phyloP scores from a whole-genome alignment of 352 stramenopile species.

The Globisporangium lucens region DNA sequence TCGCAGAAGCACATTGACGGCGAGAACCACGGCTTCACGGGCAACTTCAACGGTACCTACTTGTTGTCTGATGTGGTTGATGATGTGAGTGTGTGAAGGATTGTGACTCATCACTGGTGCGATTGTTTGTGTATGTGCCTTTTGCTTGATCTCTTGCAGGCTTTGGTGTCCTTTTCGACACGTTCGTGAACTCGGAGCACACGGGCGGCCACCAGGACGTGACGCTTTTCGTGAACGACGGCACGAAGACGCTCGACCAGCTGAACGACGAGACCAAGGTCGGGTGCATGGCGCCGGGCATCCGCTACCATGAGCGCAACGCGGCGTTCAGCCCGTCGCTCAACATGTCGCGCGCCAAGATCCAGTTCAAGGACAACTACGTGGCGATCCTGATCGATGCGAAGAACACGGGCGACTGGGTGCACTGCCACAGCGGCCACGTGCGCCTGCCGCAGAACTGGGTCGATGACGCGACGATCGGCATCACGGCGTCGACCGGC shows the following conservation, averaged over 20 bases:
- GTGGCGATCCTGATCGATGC: slow-evolving; percentile 73
- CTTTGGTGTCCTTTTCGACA: slow-evolving; percentile 81
- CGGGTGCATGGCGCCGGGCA: slow-evolving; percentile 72
- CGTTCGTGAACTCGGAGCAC: slow-evolving; percentile 83
- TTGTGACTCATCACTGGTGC: not conserved
- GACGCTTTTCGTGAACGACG: slow-evolving; percentile 80
- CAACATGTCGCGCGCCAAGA: slow-evolving; percentile 79
- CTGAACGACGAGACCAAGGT: slow-evolving; percentile 65
- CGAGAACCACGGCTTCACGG: slow-evolving; percentile 81
- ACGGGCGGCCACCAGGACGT: slow-evolving; percentile 79
- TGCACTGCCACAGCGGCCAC: slow-evolving; percentile 55
- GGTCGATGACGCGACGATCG: slow-evolving; percentile 64
- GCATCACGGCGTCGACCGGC: slow-evolving; percentile 76
- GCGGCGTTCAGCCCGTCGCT: slow-evolving; percentile 70
- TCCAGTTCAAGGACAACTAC: slow-evolving; percentile 73
- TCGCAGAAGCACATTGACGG: slow-evolving; percentile 46
- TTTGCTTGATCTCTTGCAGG: slow-evolving; percentile 17
- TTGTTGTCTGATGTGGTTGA: not conserved
- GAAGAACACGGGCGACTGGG: slow-evolving; percentile 69
- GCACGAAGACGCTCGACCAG: slow-evolving; percentile 71
- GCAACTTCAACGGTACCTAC: slow-evolving; percentile 43
- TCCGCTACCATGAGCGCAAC: slow-evolving; percentile 83
- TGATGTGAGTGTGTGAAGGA: not conserved
- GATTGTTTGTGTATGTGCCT: not conserved
- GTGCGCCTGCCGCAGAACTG: slow-evolving; percentile 49